phyloP scores from a whole-genome alignment of 805 yeast genomes.

The Schwanniomyces vanrijiae region DNA sequence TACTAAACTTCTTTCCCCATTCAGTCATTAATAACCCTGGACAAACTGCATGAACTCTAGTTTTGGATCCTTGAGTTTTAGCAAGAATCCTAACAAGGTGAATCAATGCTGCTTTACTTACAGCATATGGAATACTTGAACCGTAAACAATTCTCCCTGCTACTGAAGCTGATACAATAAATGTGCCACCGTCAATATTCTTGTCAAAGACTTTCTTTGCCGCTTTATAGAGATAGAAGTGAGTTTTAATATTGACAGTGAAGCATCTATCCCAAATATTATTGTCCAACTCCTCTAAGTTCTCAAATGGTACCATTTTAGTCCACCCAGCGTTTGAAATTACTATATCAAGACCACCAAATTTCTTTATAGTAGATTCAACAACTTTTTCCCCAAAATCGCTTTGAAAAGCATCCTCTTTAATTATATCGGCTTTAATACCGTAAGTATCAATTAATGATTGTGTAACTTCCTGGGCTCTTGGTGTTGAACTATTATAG shows the following conservation, averaged over 20 bases:
- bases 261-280: conserved; percentile 7
- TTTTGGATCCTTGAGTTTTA: conserved; percentile 32
- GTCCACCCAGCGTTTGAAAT: conserved; percentile 14
- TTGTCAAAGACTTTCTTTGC: conserved; percentile 20
- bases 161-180: conserved; percentile 28
- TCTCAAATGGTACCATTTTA: conserved; percentile 5
- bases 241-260: conserved; percentile 10
- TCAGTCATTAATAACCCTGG: conserved; percentile 33
- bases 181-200: conserved; percentile 37
- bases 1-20: conserved; percentile 23
- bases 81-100: conserved; percentile 38
- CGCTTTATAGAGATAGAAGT: conserved; percentile 11
- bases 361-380: conserved; percentile 1
- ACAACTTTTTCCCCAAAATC: neutral
- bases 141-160: conserved; percentile 25
- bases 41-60: conserved; percentile 39
- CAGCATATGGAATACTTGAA: conserved; percentile 29
- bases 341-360: conserved; percentile 12
- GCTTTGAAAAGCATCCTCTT: neutral
- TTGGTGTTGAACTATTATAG: neutral
- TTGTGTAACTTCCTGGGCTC: neutral
- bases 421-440: neutral
- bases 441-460: neutral
- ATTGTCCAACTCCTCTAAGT: conserved; percentile 8
- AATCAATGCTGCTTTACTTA: conserved; percentile 37